A percentile compares a stretch with the other conserved stretches of the same genome.
phyloP scores from a whole-genome alignment of 116 monocot genomes.

The Papilionanthe hybrid region DNA sequence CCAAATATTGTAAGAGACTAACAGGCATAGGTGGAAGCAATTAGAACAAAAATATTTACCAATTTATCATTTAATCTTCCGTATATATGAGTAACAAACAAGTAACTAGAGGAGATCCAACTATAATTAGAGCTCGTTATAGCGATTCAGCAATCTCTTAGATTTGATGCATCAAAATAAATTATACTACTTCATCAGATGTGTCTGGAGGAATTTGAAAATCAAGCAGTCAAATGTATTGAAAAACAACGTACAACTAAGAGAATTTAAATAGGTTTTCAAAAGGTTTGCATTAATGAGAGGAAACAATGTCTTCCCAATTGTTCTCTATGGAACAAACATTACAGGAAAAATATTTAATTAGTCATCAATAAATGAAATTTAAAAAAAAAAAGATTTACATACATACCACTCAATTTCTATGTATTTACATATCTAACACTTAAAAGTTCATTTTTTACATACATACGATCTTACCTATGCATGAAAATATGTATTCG shows the following conservation, averaged over 20 bases:
- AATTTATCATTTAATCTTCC: not conserved
- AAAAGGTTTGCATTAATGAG: not conserved
- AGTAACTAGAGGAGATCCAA: not conserved
- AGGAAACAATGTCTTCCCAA: not conserved
- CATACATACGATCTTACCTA: too few species aligned
- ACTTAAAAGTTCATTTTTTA: too few species aligned
- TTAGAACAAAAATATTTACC: not conserved
- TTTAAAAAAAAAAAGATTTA: not conserved
- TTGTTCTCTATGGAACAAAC: not conserved
- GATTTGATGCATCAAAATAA: not conserved
- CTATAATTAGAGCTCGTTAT: too few species aligned
- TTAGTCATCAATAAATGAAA: not conserved
- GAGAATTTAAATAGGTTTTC: not conserved
- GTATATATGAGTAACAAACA: not conserved
- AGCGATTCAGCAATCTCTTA: too few species aligned
- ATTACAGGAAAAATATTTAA: not conserved
- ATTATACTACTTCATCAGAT: not conserved
- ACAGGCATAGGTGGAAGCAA: not conserved
- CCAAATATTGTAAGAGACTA: not conserved
- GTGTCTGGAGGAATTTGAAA: not conserved
- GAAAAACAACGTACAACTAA: constrained; percentile 1
- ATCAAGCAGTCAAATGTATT: not conserved
- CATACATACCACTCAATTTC: too few species aligned
- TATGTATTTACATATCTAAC: too few species aligned
- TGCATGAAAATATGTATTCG: too few species aligned